Base-by-base conservation (phyloP, 2,329 filamentous ascomycete species). In the Harringtonia aguacate region DNA sequence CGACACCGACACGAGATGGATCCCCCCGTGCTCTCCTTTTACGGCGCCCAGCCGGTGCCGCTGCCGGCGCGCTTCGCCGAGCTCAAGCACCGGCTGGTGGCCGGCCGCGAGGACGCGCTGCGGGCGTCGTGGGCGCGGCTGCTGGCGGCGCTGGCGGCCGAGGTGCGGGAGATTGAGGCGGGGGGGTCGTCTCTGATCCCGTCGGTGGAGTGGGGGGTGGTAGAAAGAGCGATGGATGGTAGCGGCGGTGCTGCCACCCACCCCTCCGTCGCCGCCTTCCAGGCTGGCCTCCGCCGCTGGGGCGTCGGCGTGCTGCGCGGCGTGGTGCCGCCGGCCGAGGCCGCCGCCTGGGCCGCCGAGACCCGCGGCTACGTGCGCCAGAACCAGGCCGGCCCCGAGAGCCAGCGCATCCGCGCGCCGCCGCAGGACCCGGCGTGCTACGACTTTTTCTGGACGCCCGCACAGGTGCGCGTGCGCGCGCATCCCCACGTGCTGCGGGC, bases 381-480 rank as follows among this genome's bases (percentile, higher is more conserved):
- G 48, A 29, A 10, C 24, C 30, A 17, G 7, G 31, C n/a, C 30
- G 30, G n/a, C 8, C 12, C 4, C 14, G 33, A 18, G n/a, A 15
- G n/a, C 22, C 28, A 31, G n/a, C 59, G 65, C 46, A 66, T 68
- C 53, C 71, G 67, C 57, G 72, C 70, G 39, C 79, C 79, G 24
- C 72, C 73, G 1, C 73, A 78, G 52, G 76, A 80, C 34, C 81
- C 81, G 6, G 77, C 80, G 2, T 84, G 83, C 41, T 84, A 80
- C 60, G 81, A 85, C 59, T 73, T 84, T 54, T 85, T 84, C 63
- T 85, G 81, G 81, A 81, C 80, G 6, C 79, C 79, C 0, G 74
- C 79, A 1, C 81, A 86, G 61, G 72, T 81, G 44, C 72, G 75
- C 52, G 77, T 79, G n/a, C 74, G 81, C 21, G 75, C 77, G 0